Percentiles rank a stretch among this genome's conserved stretches.
Conservation (phyloP, 169 alveolate species). For the Eimeria falciformis region DNA sequence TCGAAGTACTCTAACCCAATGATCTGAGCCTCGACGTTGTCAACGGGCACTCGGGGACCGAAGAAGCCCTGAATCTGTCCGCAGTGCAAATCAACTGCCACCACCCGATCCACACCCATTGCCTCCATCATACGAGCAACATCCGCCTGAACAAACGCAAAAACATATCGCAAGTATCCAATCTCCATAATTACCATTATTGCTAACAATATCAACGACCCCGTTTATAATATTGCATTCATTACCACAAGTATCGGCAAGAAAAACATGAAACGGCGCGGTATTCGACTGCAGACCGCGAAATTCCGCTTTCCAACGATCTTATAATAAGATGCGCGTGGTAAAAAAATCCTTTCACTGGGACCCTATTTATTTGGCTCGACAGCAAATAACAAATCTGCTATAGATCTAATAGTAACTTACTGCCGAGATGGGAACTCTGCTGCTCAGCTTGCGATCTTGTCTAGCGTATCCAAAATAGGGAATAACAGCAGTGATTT, state of each 20-base stretch:
- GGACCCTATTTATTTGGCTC: too few relatives aligned
- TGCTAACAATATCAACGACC: background rate
- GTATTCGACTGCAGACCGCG: too few relatives aligned
- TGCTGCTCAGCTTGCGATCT: constrained; percentile 90
- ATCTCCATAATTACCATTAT: background rate
- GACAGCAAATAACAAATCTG: too few relatives aligned
- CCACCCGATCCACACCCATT: constrained; percentile 97
- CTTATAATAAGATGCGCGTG: too few relatives aligned
- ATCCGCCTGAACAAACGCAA: constrained; percentile 84
- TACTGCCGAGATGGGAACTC: constrained; percentile 96
- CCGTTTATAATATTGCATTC: background rate
- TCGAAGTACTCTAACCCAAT: constrained; percentile 89
- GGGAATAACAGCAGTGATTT: constrained; percentile 97
- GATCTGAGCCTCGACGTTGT: constrained; percentile 92
- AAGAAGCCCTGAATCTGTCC: constrained; percentile 95
- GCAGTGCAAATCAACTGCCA: constrained; percentile 96
- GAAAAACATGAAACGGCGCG: too few relatives aligned
- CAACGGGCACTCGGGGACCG: constrained; percentile 96
- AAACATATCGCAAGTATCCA: constrained; percentile 73
- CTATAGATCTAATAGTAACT: background rate
- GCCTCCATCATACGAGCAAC: constrained; percentile 95
- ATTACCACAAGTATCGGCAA: too few relatives aligned
- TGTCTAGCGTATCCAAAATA: constrained; percentile 97
- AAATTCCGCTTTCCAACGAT: too few relatives aligned
- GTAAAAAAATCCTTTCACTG: too few relatives aligned